Conservation (phyloP, 2,329 filamentous ascomycete species). For the Fusarium dimerum region DNA sequence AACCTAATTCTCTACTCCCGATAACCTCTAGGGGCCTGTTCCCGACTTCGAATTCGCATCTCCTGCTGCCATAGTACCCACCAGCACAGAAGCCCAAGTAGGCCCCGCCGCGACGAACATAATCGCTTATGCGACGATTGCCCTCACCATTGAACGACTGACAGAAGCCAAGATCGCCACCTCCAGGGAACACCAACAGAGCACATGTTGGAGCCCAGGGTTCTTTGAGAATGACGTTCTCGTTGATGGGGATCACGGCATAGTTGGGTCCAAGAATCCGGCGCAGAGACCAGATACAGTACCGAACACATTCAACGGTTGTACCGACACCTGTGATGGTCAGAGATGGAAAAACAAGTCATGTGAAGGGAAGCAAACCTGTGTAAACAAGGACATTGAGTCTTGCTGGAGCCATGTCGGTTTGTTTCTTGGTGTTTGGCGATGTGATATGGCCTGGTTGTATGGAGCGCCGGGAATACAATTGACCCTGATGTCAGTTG, state of each 20-base stretch:
- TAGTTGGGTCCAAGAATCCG: conserved; percentile 87
- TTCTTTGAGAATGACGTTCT: conserved; percentile 80
- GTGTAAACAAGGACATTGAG: conserved; percentile 95
- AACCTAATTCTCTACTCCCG: conserved; percentile 79
- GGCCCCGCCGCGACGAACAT: conserved; percentile 78
- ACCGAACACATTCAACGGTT: conserved; percentile 83
- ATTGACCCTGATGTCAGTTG: not conserved
- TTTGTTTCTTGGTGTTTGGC: not conserved
- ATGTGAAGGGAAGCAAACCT: conserved; percentile 51
- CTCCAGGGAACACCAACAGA: conserved; percentile 87
- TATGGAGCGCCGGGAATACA: conserved; percentile 2
- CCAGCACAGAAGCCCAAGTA: conserved; percentile 95
- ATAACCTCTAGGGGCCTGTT: conserved; percentile 77
- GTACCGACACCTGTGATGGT: conserved; percentile 69
- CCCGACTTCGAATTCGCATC: conserved; percentile 91
- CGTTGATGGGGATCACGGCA: conserved; percentile 83
- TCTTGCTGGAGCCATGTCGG: conserved; percentile 63
- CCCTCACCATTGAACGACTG: conserved; percentile 83
- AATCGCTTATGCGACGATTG: conserved; percentile 81
- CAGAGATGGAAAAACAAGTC: not conserved
- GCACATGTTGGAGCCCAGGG: conserved; percentile 89
- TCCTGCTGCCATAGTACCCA: conserved; percentile 81
- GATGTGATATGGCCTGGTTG: not conserved
- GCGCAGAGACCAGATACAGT: conserved; percentile 84
- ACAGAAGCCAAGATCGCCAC: conserved; percentile 92